Evolutionary conservation across 1,139 yeast genomes (phyloP), one percentile per base, ranked within the genome.

Genomic region (Taphrina populina): DNA sequence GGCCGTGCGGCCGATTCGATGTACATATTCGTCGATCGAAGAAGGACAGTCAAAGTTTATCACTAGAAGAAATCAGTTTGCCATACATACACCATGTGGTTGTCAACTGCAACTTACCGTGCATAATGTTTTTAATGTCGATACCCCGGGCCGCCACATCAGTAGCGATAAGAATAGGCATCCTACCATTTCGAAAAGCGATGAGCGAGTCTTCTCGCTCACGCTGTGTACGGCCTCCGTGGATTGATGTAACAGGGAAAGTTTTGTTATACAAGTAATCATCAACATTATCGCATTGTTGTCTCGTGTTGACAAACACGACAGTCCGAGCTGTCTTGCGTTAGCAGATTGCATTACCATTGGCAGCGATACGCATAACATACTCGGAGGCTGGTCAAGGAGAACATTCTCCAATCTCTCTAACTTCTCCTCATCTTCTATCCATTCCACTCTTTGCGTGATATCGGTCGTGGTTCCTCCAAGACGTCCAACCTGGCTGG

Each of bases 81-180:
- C n/a, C n/a, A n/a, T n/a, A n/a, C n/a, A n/a, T n/a, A n/a, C n/a
- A n/a, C n/a, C n/a, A n/a, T n/a, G n/a, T n/a, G n/a, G n/a, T n/a
- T n/a, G n/a, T n/a, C n/a, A n/a, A n/a, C n/a, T n/a, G n/a, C n/a
- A n/a, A n/a, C 11, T 27, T 13, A 33, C 36, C 36, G 95, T 96
- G 90, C 72, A 88, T 96, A 56, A 92, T 97, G 29, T 94, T 85
- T 52, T 96, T 96, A 63, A 92, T 88, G 73, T 90, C 98, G 63
- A 90, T 80, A 15, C 98, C 98, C 76, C 98, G 82, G 10, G 98
- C 97, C 24, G 97, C 97, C 64, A 90, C 97, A 71, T 92, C 97
- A 0, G 98, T 92, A 73, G 96, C 92, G 53, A 92, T 78, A 64
- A 92, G 73, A 52, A 87, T 87, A 45, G 98, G 98, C 67, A 84